Base-by-base conservation (phyloP, 768 basidiomycete genomes). In the Tricholomella constricta region DNA sequence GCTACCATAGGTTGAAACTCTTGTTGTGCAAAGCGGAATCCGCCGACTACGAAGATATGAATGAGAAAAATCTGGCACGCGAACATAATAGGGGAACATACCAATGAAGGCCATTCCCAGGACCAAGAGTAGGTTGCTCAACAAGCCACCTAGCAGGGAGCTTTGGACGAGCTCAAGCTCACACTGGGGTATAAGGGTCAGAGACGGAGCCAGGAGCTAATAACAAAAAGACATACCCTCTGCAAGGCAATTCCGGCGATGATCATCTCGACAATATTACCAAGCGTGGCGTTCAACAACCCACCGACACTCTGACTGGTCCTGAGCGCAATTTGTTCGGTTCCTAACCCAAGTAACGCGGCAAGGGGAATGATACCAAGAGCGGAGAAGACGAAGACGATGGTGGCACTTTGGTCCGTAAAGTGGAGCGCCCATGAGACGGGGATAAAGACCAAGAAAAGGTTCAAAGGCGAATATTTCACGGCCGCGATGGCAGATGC, bases 71-170 rank as follows among this genome's bases (percentile, higher is more conserved):
- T 1, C 20, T 6, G 29, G 31, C 17, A 23, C 29, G 48, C 2
- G 17, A 83, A 84, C n/a, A 81, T 83, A 67, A 85, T 83, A 34
- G 10, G 23, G 20, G 26, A 29, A 85, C 77, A 83, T 51, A 81
- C 86, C 61, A 81, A 94, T 65, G 84, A 94, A 61, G 69, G 88
- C 68, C 86, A 94, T 71, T 85, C 94, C 51, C 80, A 93, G 66
- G 78, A 94, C 73, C 81, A 95, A 77, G 82, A 94, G 78, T 84
- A 94, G 67, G 84, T 94, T 69, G 56, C 78, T 79, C 35, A 83
- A 54, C 26, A 81, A 72, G 20, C 78, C 78, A 37, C 81, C 81
- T 11, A 82, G 70, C 7, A 82, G 63, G 3, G 76, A 74, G 38
- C 79, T 78, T 56, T 81, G 81, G 15, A 82, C 80, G 26, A 81